Conservation (phyloP, 257 asterid species). For the Eustoma russellianum region DNA sequence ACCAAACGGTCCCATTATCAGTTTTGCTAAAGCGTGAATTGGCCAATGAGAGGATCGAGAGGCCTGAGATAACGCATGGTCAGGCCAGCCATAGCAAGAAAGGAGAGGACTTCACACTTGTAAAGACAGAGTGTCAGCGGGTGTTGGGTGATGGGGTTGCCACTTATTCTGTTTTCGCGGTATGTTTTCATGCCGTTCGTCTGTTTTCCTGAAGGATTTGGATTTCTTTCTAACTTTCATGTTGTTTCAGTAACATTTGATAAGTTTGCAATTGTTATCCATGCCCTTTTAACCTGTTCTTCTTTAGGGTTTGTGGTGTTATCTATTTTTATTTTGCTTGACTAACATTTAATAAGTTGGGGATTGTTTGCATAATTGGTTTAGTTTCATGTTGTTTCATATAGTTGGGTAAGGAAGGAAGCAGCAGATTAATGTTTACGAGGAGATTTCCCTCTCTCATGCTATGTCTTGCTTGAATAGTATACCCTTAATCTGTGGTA, state of each 20-base stretch:
- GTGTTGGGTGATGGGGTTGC: conserved; percentile 85
- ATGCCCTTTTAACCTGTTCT: neutral
- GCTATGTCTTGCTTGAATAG: no score
- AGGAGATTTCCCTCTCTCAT: no score
- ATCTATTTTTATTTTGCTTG: neutral
- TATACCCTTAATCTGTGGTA: no score
- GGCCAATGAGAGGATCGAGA: conserved; percentile 89
- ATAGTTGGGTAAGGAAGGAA: no score
- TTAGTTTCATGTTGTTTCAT: no score
- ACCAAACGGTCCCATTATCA: conserved; percentile 86
- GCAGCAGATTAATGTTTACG: no score
- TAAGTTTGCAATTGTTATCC: no score
- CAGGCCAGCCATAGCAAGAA: conserved; percentile 91
- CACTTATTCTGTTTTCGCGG: conserved; percentile 86
- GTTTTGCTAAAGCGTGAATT: conserved; percentile 85
- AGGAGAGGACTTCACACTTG: conserved; percentile 84
- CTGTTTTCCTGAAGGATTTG: neutral
- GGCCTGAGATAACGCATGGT: conserved; percentile 71
- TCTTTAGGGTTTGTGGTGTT: no score
- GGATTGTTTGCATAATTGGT: no score
- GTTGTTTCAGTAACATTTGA: neutral
- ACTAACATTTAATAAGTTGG: no score
- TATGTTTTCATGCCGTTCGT: conserved; percentile 18
- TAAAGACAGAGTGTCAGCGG: conserved; percentile 82
- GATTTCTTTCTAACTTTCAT: neutral